These are phyloP conservation scores for Globisporangium barbulae DNA, from an alignment of 352 stramenopile genomes.

Conservation along the genomic window DNA sequence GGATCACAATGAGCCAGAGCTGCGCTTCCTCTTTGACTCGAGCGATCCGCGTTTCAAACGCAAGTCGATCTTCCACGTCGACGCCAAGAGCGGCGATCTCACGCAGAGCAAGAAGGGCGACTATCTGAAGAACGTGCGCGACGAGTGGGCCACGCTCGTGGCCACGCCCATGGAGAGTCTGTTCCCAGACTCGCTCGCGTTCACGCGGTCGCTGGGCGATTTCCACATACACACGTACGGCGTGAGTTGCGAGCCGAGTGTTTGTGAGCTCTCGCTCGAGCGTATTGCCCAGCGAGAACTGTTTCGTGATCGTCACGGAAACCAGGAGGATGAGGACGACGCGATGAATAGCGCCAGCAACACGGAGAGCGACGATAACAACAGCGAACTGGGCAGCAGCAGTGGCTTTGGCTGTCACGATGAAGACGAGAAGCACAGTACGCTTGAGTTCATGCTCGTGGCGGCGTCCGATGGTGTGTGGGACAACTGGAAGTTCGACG, in stretches of 20 bases:
- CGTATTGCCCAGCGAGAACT: slow-evolving; percentile 23
- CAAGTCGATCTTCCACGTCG: slow-evolving; percentile 32
- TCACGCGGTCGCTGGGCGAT: slow-evolving; percentile 85
- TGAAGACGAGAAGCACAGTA: background rate
- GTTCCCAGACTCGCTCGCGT: slow-evolving; percentile 83
- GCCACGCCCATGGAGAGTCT: slow-evolving; percentile 55
- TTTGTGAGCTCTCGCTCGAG: slow-evolving; percentile 51
- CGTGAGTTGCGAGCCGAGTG: slow-evolving; percentile 59
- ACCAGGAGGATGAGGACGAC: slow-evolving; percentile 20
- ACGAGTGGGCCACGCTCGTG: slow-evolving; percentile 89
- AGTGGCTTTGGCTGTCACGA: background rate
- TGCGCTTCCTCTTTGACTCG: slow-evolving; percentile 87
- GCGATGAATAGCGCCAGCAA: slow-evolving; percentile 17
- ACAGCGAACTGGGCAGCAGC: slow-evolving; percentile 11
- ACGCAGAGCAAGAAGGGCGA: slow-evolving; percentile 38
- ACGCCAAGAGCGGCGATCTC: slow-evolving; percentile 29
- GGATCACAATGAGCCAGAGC: slow-evolving; percentile 38
- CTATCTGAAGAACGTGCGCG: slow-evolving; percentile 91
- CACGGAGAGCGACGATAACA: slow-evolving; percentile 18
- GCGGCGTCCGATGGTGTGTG: slow-evolving; percentile 84
- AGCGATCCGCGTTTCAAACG: slow-evolving; percentile 30
- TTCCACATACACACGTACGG: slow-evolving; percentile 88
- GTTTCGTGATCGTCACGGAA: slow-evolving; percentile 5
- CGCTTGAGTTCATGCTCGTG: slow-evolving; percentile 48
- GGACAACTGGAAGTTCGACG: slow-evolving; percentile 88